These are phyloP conservation scores for Vitellaria paradoxa DNA, from an alignment of 179 eudicot genomes.

Conservation along the genomic window DNA sequence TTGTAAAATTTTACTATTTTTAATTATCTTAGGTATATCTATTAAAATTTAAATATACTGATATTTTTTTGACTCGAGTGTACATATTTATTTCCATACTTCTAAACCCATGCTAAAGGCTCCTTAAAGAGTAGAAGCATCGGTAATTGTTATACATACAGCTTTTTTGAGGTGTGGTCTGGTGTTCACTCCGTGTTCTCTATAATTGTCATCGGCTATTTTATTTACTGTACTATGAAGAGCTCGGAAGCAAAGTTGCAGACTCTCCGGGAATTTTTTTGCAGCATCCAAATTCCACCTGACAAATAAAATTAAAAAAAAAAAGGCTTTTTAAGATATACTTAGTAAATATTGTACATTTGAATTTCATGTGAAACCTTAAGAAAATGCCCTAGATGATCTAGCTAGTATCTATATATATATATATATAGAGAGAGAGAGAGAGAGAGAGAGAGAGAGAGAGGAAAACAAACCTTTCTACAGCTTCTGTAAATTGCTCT, in stretches of 20 bases:
- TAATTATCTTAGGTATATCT: too few relatives aligned
- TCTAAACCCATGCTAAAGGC: not conserved
- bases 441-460: too few relatives aligned
- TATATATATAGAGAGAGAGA: too few relatives aligned
- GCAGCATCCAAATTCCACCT: slow-evolving; percentile 37
- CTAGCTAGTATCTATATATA: too few relatives aligned
- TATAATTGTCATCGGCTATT: slow-evolving; percentile 22
- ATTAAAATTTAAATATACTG: too few relatives aligned
- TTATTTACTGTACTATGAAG: slow-evolving; percentile 31
- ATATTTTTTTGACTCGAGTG: too few relatives aligned
- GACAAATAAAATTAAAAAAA: not conserved
- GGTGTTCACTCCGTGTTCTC: slow-evolving; percentile 21
- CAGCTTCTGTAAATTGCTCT: slow-evolving; percentile 32
- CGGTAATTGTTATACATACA: slow-evolving; percentile 11
- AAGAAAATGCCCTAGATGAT: not conserved
- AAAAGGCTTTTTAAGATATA: not conserved
- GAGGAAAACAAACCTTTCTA: slow-evolving; percentile 29
- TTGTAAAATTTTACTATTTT: too few relatives aligned
- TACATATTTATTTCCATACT: too few relatives aligned
- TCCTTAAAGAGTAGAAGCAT: not conserved
- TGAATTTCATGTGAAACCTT: not conserved
- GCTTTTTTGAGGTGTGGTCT: slow-evolving; percentile 21
- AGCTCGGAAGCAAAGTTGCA: slow-evolving; percentile 32
- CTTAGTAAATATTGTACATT: not conserved
- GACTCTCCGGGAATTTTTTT: slow-evolving; percentile 29